A percentile compares a stretch with the other conserved stretches of the same genome.
These are phyloP conservation scores for Spizellomyces punctatus DNA, from an alignment of 192 early-diverging fungal species.

Conservation along the genomic window DNA sequence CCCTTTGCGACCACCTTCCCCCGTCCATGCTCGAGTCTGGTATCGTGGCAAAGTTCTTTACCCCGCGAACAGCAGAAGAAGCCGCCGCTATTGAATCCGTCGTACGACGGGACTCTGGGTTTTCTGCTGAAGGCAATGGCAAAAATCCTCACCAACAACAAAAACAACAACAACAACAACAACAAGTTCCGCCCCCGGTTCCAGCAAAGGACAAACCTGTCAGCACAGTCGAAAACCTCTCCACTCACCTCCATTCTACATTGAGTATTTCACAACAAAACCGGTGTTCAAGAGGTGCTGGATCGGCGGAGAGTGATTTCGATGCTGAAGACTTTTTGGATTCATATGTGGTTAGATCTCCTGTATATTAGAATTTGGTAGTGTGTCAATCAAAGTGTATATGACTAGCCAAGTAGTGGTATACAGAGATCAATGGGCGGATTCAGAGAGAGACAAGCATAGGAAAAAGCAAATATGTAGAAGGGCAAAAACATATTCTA, in stretches of 20 bases:
- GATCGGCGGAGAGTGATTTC: not conserved
- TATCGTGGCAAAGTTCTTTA: conserved; percentile 9
- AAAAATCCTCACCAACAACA: no score
- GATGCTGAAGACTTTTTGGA: not conserved
- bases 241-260: not conserved
- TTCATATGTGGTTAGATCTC: not conserved
- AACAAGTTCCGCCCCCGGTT: no score
- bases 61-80: conserved; percentile 2
- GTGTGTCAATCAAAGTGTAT: no score
- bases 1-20: not conserved
- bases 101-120: not conserved
- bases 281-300: not conserved
- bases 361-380: no score
- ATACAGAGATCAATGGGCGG: no score
- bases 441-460: no score
- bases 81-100: not conserved
- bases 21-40: not conserved
- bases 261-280: not conserved
- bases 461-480: no score
- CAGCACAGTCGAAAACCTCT: not conserved
- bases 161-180: no score
- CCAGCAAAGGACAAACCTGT: no score
- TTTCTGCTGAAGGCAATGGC: conserved; percentile 1
- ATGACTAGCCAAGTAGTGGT: no score
- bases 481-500: no score